A percentile compares a stretch with the other conserved stretches of the same genome.
These are phyloP conservation scores for Coccomyxa sp. DNA, from an alignment of 139 green algal species.

Conservation along the genomic window DNA sequence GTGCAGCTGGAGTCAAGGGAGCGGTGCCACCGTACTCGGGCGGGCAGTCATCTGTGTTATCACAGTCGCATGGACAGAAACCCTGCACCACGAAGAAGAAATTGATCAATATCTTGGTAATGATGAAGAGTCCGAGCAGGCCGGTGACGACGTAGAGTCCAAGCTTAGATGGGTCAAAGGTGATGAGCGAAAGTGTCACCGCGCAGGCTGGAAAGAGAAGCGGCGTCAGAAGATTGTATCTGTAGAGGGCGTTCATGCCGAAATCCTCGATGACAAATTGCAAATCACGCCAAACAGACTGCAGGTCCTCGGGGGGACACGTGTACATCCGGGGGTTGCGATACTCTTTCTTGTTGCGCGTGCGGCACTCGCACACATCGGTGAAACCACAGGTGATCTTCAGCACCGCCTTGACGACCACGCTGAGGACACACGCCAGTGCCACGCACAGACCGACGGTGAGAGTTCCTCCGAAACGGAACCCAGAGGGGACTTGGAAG, in stretches of 20 bases:
- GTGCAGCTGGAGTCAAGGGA: not conserved
- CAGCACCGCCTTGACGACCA: not conserved
- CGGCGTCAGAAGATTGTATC: not conserved
- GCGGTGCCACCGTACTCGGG: not conserved
- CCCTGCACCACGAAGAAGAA: not conserved
- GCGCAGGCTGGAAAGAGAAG: not conserved
- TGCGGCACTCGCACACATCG: not conserved
- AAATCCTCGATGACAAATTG: not conserved
- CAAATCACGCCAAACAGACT: not conserved
- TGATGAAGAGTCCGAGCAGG: not conserved
- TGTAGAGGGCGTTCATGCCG: not conserved
- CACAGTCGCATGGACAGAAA: not conserved
- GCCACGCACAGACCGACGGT: not conserved
- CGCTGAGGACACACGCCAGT: not conserved
- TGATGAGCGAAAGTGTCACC: not conserved
- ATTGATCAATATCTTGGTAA: constrained; percentile 1
- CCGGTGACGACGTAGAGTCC: not conserved
- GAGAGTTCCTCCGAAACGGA: not conserved
- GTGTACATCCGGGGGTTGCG: not conserved
- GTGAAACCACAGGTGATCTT: constrained; percentile 1
- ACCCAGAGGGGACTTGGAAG: not conserved
- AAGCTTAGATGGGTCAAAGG: not conserved
- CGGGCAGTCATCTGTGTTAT: not conserved
- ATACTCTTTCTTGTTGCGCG: not conserved
- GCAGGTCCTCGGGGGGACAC: not conserved